phyloP scores from a whole-genome alignment of 2,329 filamentous ascomycete genomes.

The Epichloe gansuensis region DNA sequence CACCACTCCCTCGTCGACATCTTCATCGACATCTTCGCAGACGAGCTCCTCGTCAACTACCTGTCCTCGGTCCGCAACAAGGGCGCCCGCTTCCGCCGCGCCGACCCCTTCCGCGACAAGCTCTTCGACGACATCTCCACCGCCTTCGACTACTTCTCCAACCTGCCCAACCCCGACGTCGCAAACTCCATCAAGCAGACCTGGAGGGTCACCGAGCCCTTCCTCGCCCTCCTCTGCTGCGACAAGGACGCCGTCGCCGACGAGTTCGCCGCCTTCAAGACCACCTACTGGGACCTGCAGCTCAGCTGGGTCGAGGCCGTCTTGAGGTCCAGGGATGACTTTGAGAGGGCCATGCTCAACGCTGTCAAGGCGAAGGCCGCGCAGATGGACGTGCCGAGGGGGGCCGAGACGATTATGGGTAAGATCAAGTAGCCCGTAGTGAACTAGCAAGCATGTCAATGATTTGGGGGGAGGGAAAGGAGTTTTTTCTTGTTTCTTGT shows the following conservation, averaged over 20 bases:
- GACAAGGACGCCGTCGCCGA: conserved; percentile 62
- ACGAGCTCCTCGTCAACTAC: conserved; percentile 81
- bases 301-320: conserved; percentile 94
- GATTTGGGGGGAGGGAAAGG: background rate
- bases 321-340: conserved; percentile 76
- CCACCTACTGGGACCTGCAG: conserved; percentile 82
- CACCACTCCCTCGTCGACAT: conserved; percentile 83
- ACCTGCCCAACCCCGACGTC: conserved; percentile 57
- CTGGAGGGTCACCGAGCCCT: conserved; percentile 81
- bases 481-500: background rate
- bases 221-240: conserved; percentile 65
- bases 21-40: conserved; percentile 82
- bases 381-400: conserved; percentile 67
- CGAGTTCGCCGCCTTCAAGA: conserved; percentile 74
- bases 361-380: conserved; percentile 80
- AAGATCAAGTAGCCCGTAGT: conserved; percentile 54
- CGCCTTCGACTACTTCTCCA: conserved; percentile 78
- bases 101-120: conserved; percentile 83
- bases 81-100: conserved; percentile 72
- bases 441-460: background rate
- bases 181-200: conserved; percentile 68
- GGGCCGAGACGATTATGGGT: conserved; percentile 90
- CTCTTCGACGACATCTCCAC: conserved; percentile 86
- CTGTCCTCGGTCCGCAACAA: conserved; percentile 77
- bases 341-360: conserved; percentile 80